Evolutionary conservation across 805 yeast species (phyloP).

Genomic region (Millerago galiae): DNA sequence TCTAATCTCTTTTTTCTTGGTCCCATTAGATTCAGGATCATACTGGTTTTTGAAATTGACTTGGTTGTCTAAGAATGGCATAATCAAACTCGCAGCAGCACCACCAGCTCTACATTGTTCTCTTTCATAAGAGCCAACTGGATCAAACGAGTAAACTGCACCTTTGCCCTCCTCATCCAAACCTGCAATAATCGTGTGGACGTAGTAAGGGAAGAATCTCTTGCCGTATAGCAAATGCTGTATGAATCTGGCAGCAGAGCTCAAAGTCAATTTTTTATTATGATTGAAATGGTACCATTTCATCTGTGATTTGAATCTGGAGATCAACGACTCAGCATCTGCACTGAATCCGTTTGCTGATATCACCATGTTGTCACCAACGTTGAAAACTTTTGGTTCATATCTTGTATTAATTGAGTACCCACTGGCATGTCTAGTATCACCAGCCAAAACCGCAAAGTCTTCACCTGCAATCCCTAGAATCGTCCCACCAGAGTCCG

Average conservation of each 20-base stretch:
- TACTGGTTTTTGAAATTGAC: conserved; percentile 92
- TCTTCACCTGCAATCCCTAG: conserved; percentile 97
- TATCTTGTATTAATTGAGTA: conserved; percentile 89
- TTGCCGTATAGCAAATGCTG: conserved; percentile 89
- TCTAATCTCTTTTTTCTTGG: conserved; percentile 50
- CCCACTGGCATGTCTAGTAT: conserved; percentile 94
- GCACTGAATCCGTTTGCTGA: conserved; percentile 97
- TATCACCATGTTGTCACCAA: conserved; percentile 82
- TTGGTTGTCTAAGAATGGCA: conserved; percentile 97
- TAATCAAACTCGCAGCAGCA: conserved; percentile 90
- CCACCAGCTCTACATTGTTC: conserved; percentile 98
- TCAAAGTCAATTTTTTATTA: conserved; percentile 60
- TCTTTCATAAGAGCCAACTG: conserved; percentile 95
- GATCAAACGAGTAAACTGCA: conserved; percentile 92
- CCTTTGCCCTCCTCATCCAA: conserved; percentile 84
- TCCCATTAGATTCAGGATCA: conserved; percentile 72
- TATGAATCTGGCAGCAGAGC: conserved; percentile 81
- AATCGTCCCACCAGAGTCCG: conserved; percentile 96
- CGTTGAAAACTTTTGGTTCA: conserved; percentile 82
- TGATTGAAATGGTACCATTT: conserved; percentile 94
- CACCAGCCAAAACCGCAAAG: conserved; percentile 95
- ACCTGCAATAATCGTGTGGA: conserved; percentile 91
- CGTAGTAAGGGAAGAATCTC: conserved; percentile 95
- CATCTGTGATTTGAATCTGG: conserved; percentile 54
- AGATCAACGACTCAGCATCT: conserved; percentile 81